Conservation (phyloP, 208 protist genomes). For the Vickermania ingenoplastis region DNA sequence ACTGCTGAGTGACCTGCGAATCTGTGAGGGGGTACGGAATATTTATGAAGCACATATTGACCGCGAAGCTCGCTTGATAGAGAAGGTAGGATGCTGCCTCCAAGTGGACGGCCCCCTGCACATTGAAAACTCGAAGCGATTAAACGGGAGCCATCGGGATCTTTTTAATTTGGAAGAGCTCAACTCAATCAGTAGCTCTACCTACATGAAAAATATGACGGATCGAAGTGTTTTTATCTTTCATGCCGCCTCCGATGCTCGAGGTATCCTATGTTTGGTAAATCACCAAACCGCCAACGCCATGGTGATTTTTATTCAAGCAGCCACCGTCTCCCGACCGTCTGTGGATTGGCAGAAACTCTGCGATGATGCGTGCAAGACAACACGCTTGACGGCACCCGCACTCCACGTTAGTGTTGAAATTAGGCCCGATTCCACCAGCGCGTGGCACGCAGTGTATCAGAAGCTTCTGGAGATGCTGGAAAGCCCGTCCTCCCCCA, state of each 20-base stretch:
- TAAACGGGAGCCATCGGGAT: constrained; percentile 40
- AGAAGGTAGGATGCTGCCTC: constrained; percentile 57
- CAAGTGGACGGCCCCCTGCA: constrained; percentile 39
- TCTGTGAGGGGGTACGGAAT: constrained; percentile 51
- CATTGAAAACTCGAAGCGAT: constrained; percentile 29
- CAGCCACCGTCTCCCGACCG: constrained; percentile 55
- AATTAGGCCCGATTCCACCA: constrained; percentile 34
- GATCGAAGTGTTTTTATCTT: constrained; percentile 71
- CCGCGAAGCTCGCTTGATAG: constrained; percentile 39
- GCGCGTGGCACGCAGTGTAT: constrained; percentile 57
- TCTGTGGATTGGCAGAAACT: constrained; percentile 50
- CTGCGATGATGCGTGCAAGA: constrained; percentile 42
- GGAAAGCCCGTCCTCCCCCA: constrained; percentile 19
- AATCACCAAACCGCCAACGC: constrained; percentile 41
- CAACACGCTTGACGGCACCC: constrained; percentile 17
- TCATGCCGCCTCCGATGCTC: constrained; percentile 48
- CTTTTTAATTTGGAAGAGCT: constrained; percentile 65
- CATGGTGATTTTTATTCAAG: constrained; percentile 67
- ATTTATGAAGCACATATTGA: constrained; percentile 72
- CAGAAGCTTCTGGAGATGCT: constrained; percentile 44
- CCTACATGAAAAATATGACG: constrained; percentile 38
- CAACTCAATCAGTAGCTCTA: constrained; percentile 18
- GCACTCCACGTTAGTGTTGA: constrained; percentile 27
- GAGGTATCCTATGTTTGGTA: constrained; percentile 58
- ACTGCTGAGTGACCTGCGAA: constrained; percentile 48